phyloP scores from a whole-genome alignment of 1,139 yeast genomes.

The Taphrina pruni region DNA sequence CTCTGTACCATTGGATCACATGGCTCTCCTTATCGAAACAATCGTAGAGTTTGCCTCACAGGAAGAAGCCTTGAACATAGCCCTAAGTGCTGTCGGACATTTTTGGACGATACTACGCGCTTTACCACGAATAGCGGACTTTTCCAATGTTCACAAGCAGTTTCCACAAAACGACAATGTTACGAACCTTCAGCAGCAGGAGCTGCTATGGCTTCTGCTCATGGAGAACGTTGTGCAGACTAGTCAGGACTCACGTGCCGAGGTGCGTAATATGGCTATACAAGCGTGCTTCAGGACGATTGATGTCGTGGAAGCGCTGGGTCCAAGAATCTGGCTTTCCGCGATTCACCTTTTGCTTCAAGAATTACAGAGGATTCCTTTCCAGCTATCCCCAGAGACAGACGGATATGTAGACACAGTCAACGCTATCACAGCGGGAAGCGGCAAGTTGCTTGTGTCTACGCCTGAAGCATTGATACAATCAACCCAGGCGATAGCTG shows the following conservation, averaged over 20 bases:
- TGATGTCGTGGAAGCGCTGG: slow-evolving; percentile 1
- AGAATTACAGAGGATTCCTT: slow-evolving; percentile 1
- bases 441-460: neutral
- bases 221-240: slow-evolving; percentile 34
- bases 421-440: slow-evolving; percentile 10
- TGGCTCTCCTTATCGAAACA: slow-evolving; percentile 34
- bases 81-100: slow-evolving; percentile 37
- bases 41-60: slow-evolving; percentile 29
- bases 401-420: slow-evolving; percentile 15
- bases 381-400: neutral
- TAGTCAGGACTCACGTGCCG: slow-evolving; percentile 30
- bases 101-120: slow-evolving; percentile 38
- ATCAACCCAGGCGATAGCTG: neutral
- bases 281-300: slow-evolving; percentile 35
- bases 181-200: neutral
- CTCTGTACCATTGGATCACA: slow-evolving; percentile 9
- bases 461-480: neutral
- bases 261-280: slow-evolving; percentile 39
- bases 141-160: slow-evolving; percentile 1
- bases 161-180: neutral
- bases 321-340: slow-evolving; percentile 3
- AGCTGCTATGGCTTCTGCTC: slow-evolving; percentile 33
- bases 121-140: slow-evolving; percentile 20
- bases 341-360: slow-evolving; percentile 2
- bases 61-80: slow-evolving; percentile 35